Evolutionary conservation across 2,329 filamentous ascomycete species (phyloP).

Genomic region (Leptographium radiaticola): DNA sequence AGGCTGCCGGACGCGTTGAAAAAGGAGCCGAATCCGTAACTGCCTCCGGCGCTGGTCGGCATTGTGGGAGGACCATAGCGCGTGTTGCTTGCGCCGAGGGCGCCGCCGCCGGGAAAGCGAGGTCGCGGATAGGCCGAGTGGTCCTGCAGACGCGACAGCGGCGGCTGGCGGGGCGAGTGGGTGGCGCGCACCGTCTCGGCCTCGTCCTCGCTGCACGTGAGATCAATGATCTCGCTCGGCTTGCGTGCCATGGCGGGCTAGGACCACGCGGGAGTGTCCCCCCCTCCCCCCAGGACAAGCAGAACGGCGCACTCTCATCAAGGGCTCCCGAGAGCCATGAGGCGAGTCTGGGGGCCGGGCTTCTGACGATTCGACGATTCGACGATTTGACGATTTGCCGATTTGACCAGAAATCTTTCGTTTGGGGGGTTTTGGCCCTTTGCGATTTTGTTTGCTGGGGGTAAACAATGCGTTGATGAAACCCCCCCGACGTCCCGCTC

Average conservation of each 20-base stretch:
- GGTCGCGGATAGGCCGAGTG: background rate
- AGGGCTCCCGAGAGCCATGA: no score
- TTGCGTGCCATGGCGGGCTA: slow-evolving; percentile 1
- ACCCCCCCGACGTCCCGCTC: no score
- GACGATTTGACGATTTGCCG: no score
- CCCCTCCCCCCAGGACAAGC: no score
- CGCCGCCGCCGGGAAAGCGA: background rate
- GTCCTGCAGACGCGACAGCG: background rate
- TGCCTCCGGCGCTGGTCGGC: background rate
- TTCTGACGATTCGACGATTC: no score
- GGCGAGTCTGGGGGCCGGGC: no score
- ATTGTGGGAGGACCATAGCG: background rate
- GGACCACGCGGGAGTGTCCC: no score
- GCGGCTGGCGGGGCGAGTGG: slow-evolving; percentile 3
- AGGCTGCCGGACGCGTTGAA: background rate
- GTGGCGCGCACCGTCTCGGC: background rate
- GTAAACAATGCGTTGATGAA: no score
- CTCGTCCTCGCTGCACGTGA: slow-evolving; percentile 9
- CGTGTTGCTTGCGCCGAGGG: background rate
- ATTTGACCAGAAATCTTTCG: no score
- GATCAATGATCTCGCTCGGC: slow-evolving; percentile 9
- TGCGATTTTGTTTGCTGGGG: no score
- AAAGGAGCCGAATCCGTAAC: background rate
- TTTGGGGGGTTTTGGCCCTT: no score
- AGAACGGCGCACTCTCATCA: no score